A percentile compares a stretch with the other conserved stretches of the same genome.
Evolutionary conservation across 192 early-diverging fungal genomes (phyloP).

Genomic region (Entomortierella chlamydospora): DNA sequence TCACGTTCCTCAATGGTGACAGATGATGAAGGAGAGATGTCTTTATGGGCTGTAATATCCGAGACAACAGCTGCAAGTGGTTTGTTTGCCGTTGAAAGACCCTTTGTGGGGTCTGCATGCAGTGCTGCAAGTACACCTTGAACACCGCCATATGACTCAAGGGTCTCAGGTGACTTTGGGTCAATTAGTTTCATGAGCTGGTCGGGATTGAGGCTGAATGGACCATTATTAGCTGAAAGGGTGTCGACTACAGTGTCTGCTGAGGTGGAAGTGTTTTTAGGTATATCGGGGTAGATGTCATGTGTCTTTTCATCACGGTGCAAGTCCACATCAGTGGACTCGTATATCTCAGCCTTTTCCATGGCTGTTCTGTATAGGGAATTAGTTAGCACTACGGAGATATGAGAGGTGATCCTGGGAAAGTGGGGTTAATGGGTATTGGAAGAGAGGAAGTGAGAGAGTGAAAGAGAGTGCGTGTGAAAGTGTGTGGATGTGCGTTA

Average conservation of each 20-base stretch:
- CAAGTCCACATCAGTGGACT: too few relatives aligned
- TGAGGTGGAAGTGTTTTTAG: constrained; percentile 14
- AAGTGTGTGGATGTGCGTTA: too few relatives aligned
- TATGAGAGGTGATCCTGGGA: background rate
- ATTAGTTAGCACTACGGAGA: too few relatives aligned
- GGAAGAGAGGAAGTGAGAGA: too few relatives aligned
- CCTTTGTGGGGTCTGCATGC: constrained; percentile 55
- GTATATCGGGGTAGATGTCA: background rate
- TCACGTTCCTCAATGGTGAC: constrained; percentile 61
- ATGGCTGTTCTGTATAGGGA: too few relatives aligned
- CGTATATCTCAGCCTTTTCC: too few relatives aligned
- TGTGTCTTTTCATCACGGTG: background rate
- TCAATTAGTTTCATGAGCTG: constrained; percentile 63
- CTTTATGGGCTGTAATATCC: background rate
- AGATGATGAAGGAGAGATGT: background rate
- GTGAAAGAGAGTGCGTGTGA: too few relatives aligned
- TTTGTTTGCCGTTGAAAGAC: constrained; percentile 52
- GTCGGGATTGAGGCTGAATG: constrained; percentile 61
- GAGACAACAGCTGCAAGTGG: constrained; percentile 48
- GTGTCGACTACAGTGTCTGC: constrained; percentile 14
- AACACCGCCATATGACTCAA: constrained; percentile 59
- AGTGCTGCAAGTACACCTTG: constrained; percentile 60
- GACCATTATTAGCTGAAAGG: constrained; percentile 55
- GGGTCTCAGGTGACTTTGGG: constrained; percentile 61
- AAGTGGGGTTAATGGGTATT: background rate